Evolutionary conservation across 1,139 yeast genomes (phyloP).

Genomic region (Suhomyces bolitotheri): DNA sequence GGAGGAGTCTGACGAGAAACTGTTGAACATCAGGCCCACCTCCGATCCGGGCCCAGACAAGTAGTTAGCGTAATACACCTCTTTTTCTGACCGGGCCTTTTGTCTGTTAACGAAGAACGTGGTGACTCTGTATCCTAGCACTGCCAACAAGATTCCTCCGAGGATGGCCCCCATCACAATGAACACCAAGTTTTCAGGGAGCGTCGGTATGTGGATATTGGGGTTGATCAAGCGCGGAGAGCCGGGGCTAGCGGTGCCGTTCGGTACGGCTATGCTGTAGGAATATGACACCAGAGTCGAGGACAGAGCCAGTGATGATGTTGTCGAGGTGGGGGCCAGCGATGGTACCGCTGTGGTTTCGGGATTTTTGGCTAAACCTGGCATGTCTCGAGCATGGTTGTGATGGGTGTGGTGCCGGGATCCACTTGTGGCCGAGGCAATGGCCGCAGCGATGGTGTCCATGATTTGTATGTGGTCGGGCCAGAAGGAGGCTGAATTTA

Average conservation of each 20-base stretch:
- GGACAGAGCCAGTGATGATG: conserved; percentile 3
- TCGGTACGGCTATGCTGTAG: conserved; percentile 20
- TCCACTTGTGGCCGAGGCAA: too few relatives aligned
- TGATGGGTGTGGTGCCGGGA: background rate
- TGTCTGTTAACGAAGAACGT: conserved; percentile 25
- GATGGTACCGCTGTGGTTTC: too few relatives aligned
- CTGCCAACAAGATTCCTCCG: conserved; percentile 24
- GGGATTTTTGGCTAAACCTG: too few relatives aligned
- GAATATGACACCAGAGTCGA: conserved; percentile 16
- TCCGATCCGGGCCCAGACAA: conserved; percentile 5
- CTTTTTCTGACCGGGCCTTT: conserved; percentile 42
- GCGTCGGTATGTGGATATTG: conserved; percentile 25
- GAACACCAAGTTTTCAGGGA: conserved; percentile 44
- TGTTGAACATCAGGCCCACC: conserved; percentile 7
- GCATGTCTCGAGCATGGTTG: background rate
- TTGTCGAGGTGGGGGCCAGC: background rate
- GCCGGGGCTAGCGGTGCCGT: conserved; percentile 1
- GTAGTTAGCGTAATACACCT: conserved; percentile 26
- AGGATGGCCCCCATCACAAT: conserved; percentile 43
- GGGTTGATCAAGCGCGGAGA: conserved; percentile 29
- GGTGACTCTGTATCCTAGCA: conserved; percentile 26
- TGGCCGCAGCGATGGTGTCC: too few relatives aligned
- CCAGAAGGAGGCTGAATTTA: too few relatives aligned
- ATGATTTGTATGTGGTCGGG: too few relatives aligned
- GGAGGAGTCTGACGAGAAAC: conserved; percentile 29